Evolutionary conservation across 169 alveolate species (phyloP).

Genomic region (Babesia divergens): DNA sequence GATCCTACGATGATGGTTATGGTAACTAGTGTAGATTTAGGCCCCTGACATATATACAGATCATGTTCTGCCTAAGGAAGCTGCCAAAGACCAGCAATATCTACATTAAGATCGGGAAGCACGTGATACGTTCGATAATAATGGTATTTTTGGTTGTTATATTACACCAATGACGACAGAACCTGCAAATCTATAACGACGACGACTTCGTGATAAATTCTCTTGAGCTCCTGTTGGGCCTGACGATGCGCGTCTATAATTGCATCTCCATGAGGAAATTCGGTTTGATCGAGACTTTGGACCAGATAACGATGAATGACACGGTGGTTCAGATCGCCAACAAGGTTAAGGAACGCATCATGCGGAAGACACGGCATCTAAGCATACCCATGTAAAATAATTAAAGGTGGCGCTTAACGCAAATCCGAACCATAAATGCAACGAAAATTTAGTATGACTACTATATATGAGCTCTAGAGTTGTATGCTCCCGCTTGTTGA

Average conservation of each 20-base stretch:
- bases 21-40: background rate
- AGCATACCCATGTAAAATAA: background rate
- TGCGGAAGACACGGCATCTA: conserved; percentile 23
- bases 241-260: conserved; percentile 38
- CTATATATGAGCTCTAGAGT: too few species aligned
- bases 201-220: conserved; percentile 35
- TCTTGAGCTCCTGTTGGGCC: conserved; percentile 37
- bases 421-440: too few species aligned
- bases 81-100: conserved; percentile 4
- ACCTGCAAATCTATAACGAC: conserved; percentile 20
- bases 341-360: conserved; percentile 18
- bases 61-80: conserved; percentile 52
- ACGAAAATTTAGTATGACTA: too few species aligned
- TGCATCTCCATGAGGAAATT: conserved; percentile 42
- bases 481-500: too few species aligned
- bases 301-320: conserved; percentile 37
- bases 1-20: background rate
- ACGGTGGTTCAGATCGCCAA: conserved; percentile 45
- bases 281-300: conserved; percentile 15
- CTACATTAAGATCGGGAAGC: conserved; percentile 42
- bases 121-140: conserved; percentile 15
- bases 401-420: too few species aligned
- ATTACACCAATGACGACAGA: background rate
- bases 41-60: background rate
- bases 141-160: background rate